A percentile compares a stretch with the other conserved stretches of the same genome.
Conservation (phyloP, 352 stramenopile species). For the Globisporangium mamillatum region DNA sequence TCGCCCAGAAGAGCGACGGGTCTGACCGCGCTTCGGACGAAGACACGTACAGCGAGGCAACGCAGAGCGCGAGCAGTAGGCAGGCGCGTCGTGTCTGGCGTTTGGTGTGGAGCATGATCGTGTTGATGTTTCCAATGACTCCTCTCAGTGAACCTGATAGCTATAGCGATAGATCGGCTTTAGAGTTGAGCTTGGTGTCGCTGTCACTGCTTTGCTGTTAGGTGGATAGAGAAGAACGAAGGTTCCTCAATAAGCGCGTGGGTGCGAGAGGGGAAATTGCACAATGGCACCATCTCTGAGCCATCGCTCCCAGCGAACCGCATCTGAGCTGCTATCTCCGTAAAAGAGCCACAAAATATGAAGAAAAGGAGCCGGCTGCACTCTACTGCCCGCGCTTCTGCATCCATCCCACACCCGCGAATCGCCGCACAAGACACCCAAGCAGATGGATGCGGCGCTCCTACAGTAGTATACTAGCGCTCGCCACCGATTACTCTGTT, state of each 20-base stretch:
- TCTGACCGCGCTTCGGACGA: background rate
- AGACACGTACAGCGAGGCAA: background rate
- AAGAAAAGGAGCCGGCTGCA: background rate
- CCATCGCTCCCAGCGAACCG: background rate
- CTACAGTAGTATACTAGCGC: background rate
- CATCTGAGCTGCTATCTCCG: background rate
- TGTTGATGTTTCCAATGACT: background rate
- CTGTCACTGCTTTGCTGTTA: background rate
- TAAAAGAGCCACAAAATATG: background rate
- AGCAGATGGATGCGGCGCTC: slow-evolving; percentile 2
- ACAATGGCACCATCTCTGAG: background rate
- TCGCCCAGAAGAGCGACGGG: slow-evolving; percentile 8
- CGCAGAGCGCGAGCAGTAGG: background rate
- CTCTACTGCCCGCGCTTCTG: background rate
- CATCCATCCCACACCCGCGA: background rate
- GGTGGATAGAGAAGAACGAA: slow-evolving; percentile 7
- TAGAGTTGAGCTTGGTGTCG: background rate
- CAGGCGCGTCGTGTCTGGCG: background rate
- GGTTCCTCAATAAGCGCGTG: slow-evolving; percentile 6
- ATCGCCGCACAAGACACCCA: background rate
- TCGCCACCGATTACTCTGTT: background rate
- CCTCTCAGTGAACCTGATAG: background rate
- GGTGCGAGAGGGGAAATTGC: background rate
- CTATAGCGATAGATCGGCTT: background rate
- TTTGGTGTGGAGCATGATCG: background rate